Evolutionary conservation across 164 flowering plant species (phyloP).

Genomic region (Magnolia officinalis): DNA sequence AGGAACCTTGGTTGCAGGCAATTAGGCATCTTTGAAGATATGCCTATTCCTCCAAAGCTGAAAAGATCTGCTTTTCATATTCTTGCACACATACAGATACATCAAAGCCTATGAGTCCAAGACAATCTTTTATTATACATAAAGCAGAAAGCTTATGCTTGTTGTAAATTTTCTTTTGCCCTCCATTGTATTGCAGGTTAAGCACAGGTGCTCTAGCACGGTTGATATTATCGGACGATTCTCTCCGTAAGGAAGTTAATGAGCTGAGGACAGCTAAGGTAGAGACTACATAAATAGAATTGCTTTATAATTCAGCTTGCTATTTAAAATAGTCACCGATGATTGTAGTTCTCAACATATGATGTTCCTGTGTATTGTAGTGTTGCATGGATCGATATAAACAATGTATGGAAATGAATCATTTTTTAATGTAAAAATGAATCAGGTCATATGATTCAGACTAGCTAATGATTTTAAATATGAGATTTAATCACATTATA

Average conservation of each 20-base stretch:
- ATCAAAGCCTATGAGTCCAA: neutral
- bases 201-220: slow-evolving; percentile 91
- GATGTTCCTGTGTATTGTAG: too few species aligned
- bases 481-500: neutral
- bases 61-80: too few species aligned
- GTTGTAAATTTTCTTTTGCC: neutral
- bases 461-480: neutral
- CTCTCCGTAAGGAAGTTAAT: slow-evolving; percentile 80
- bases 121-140: neutral
- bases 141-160: neutral
- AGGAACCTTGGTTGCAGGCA: too few species aligned
- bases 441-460: neutral
- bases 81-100: neutral
- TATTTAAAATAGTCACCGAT: neutral
- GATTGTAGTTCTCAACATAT: neutral
- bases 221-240: slow-evolving; percentile 78
- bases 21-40: too few species aligned
- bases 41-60: too few species aligned
- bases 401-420: too few species aligned
- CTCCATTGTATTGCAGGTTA: slow-evolving; percentile 43
- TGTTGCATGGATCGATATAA: neutral
- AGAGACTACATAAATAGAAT: slow-evolving; percentile 1
- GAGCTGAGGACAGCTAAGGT: slow-evolving; percentile 82
- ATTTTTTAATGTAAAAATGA: too few species aligned
- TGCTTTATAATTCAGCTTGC: too few species aligned